phyloP scores from a whole-genome alignment of 176 grass and related monocot genomes.

The Echinochloa phyllopogon region DNA sequence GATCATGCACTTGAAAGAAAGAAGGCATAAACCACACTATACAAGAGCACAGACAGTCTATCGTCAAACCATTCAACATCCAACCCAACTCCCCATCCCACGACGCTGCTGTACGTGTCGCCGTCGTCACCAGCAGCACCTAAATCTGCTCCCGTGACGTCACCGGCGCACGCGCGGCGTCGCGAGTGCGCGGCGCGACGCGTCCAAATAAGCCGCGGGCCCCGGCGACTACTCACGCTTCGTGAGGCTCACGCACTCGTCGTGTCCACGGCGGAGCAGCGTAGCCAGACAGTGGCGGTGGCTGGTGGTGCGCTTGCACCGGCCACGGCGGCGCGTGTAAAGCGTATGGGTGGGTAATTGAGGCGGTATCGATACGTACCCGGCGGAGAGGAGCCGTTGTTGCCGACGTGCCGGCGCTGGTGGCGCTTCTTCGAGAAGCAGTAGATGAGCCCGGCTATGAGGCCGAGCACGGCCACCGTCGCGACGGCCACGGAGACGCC shows the following conservation, averaged over 20 bases:
- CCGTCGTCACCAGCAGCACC: slow-evolving; percentile 17
- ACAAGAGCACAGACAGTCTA: neutral
- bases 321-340: neutral
- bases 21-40: neutral
- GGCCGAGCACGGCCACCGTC: slow-evolving; percentile 21
- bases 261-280: neutral
- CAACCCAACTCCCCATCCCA: neutral
- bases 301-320: slow-evolving; percentile 29
- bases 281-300: neutral
- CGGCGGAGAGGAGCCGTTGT: neutral
- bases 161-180: slow-evolving; percentile 29
- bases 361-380: slow-evolving; percentile 35
- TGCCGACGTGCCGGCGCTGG: neutral
- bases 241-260: neutral
- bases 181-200: slow-evolving; percentile 22
- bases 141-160: neutral
- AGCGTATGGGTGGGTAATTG: neutral
- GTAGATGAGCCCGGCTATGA: slow-evolving; percentile 47
- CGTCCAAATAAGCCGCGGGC: slow-evolving; percentile 19
- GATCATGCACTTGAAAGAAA: neutral
- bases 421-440: slow-evolving; percentile 35
- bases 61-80: neutral
- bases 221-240: neutral
- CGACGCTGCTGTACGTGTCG: slow-evolving; percentile 16
- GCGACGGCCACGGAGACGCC: slow-evolving; percentile 41